phyloP scores from a whole-genome alignment of 768 basidiomycete genomes.

The Mycena crocata region DNA sequence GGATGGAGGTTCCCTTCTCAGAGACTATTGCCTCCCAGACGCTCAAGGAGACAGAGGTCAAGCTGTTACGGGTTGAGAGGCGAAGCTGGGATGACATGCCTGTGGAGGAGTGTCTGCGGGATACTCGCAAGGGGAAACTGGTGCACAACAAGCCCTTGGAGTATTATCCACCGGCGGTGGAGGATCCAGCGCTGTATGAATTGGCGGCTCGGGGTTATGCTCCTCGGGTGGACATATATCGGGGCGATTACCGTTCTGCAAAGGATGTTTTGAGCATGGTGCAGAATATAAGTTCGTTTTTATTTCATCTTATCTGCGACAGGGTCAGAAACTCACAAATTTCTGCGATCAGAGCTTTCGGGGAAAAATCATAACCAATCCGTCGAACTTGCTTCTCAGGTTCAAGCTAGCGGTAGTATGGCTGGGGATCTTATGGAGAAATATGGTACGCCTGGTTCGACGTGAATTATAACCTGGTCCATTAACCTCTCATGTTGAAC shows the following conservation, averaged over 20 bases:
- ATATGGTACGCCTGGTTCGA: constrained; percentile 1
- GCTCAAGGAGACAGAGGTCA: background rate
- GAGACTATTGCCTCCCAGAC: background rate
- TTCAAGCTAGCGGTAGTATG: background rate
- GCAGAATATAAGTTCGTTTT: background rate
- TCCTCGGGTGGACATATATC: background rate
- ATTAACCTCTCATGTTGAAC: background rate
- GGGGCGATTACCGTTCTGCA: background rate
- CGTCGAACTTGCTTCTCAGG: background rate
- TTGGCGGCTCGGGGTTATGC: background rate
- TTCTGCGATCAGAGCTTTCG: background rate
- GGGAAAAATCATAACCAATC: background rate
- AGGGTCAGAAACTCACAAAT: background rate
- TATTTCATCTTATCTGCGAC: too few species aligned
- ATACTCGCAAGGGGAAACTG: too few species aligned
- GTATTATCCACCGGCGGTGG: constrained; percentile 6
- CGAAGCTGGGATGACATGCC: background rate
- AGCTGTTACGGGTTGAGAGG: background rate
- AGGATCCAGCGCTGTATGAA: background rate
- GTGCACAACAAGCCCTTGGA: too few species aligned
- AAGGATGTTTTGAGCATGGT: background rate
- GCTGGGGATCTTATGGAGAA: constrained; percentile 15
- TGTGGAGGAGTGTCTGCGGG: too few species aligned
- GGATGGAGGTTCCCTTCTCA: background rate
- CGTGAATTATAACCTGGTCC: too few species aligned